A percentile compares a stretch with the other conserved stretches of the same genome.
phyloP scores from a whole-genome alignment of 805 yeast species.

The Clavispora vitiphila region DNA sequence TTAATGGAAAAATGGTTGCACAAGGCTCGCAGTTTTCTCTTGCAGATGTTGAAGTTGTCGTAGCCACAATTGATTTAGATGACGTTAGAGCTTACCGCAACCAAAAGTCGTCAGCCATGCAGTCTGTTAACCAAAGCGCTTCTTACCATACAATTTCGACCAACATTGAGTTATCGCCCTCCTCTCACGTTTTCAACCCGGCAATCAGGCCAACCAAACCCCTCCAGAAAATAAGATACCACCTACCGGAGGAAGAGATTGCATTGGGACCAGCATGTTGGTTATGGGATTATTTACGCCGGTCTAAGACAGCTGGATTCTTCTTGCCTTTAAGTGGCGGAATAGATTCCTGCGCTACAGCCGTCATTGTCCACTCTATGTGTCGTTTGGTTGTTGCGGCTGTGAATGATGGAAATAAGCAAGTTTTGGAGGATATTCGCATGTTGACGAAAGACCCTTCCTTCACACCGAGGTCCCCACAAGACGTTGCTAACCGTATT shows the following conservation, averaged over 20 bases:
- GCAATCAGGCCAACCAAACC: conserved; percentile 52
- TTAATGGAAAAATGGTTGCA: conserved; percentile 87
- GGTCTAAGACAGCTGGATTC: conserved; percentile 86
- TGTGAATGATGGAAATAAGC: conserved; percentile 60
- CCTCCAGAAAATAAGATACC: conserved; percentile 48
- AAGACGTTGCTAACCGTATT: conserved; percentile 66
- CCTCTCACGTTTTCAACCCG: conserved; percentile 55
- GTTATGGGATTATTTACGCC: conserved; percentile 96
- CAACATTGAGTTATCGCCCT: conserved; percentile 63
- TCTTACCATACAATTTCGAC: conserved; percentile 57
- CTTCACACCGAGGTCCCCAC: conserved; percentile 71
- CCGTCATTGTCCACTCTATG: conserved; percentile 92
- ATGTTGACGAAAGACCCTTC: conserved; percentile 52
- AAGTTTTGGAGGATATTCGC: conserved; percentile 74
- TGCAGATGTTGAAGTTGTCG: conserved; percentile 86
- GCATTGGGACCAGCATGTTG: conserved; percentile 99
- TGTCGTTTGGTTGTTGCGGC: conserved; percentile 76
- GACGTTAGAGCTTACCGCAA: conserved; percentile 82
- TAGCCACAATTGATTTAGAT: conserved; percentile 93
- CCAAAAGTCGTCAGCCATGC: conserved; percentile 72
- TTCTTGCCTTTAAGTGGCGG: conserved; percentile 96
- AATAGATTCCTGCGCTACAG: conserved; percentile 96
- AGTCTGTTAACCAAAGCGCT: conserved; percentile 43
- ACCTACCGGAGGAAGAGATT: conserved; percentile 90
- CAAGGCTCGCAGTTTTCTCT: conserved; percentile 91